Evolutionary conservation across 2,329 filamentous ascomycete species (phyloP).

Genomic region (Arthroderma sp.): DNA sequence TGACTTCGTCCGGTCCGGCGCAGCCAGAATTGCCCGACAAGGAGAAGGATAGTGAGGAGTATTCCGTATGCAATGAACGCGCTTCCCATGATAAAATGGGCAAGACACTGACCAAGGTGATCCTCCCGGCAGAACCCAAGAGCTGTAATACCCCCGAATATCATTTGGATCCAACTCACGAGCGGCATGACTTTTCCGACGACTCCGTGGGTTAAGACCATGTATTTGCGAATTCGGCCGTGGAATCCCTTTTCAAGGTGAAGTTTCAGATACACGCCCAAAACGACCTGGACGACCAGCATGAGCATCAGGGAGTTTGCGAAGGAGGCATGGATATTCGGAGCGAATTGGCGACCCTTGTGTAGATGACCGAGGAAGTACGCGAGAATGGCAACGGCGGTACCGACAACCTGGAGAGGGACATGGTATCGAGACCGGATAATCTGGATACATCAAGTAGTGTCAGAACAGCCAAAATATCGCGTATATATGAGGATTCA

Average conservation of each 20-base stretch:
- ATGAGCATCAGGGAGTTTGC: constrained; percentile 70
- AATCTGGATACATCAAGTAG: constrained; percentile 45
- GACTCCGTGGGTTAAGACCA: constrained; percentile 64
- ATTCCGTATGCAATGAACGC: constrained; percentile 94
- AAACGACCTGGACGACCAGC: constrained; percentile 60
- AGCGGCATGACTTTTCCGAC: constrained; percentile 81
- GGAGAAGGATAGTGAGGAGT: constrained; percentile 68
- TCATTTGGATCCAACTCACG: constrained; percentile 80
- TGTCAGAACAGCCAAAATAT: constrained; percentile 3
- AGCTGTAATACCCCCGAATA: constrained; percentile 87
- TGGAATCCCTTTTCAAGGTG: constrained; percentile 79
- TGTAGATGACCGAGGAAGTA: constrained; percentile 89
- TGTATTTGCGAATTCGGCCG: constrained; percentile 58
- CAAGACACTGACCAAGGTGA: constrained; percentile 80
- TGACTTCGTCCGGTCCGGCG: constrained; percentile 72
- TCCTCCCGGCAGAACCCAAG: constrained; percentile 88
- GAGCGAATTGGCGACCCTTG: constrained; percentile 72
- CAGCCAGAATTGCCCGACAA: constrained; percentile 83
- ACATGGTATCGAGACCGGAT: constrained; percentile 89
- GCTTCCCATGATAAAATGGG: constrained; percentile 97
- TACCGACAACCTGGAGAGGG: constrained; percentile 65
- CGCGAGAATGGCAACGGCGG: constrained; percentile 63
- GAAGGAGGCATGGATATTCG: constrained; percentile 71
- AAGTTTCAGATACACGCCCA: constrained; percentile 78
- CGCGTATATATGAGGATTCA: neutral